Percentiles rank a stretch among this genome's conserved stretches.
phyloP scores from a whole-genome alignment of 192 early-diverging fungal genomes.

The Backusella parvicylindrica region DNA sequence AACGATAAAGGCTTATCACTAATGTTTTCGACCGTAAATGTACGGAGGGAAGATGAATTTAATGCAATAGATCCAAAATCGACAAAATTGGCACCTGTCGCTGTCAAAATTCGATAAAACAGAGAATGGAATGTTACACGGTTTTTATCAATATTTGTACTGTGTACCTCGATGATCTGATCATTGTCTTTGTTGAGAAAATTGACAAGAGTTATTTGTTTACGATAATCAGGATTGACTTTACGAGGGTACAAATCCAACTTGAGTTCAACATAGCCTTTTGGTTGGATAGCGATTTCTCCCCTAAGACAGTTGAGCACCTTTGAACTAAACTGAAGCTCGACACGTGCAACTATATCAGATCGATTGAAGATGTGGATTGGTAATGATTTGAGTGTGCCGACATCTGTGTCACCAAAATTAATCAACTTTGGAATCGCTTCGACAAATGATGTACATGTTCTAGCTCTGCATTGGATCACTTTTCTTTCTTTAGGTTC shows the following conservation, averaged over 20 bases:
- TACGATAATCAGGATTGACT: conserved; percentile 96
- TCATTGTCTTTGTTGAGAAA: conserved; percentile 85
- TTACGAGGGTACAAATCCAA: conserved; percentile 96
- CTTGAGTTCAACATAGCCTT: conserved; percentile 72
- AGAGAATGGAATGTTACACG: conserved; percentile 96
- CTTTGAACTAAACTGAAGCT: conserved; percentile 88
- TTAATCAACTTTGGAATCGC: conserved; percentile 80
- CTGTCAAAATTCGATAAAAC: conserved; percentile 87
- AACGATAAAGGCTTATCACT: conserved; percentile 50
- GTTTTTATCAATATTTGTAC: conserved; percentile 94
- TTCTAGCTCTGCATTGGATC: conserved; percentile 86
- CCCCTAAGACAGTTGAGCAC: conserved; percentile 77
- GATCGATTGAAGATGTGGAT: conserved; percentile 83
- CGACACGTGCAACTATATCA: conserved; percentile 78
- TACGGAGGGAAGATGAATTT: conserved; percentile 75
- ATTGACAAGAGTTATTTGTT: conserved; percentile 94
- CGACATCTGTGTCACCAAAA: conserved; percentile 96
- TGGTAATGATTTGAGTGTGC: conserved; percentile 83
- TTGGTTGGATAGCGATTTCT: conserved; percentile 76
- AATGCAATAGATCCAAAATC: conserved; percentile 90
- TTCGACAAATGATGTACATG: conserved; percentile 91
- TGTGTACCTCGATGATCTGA: conserved; percentile 86
- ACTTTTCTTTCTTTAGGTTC: conserved; percentile 64
- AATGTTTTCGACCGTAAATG: conserved; percentile 84
- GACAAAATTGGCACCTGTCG: conserved; percentile 88